These are phyloP conservation scores for Blastomyces silverae DNA, from an alignment of 2,329 filamentous ascomycete genomes.

Conservation along the genomic window DNA sequence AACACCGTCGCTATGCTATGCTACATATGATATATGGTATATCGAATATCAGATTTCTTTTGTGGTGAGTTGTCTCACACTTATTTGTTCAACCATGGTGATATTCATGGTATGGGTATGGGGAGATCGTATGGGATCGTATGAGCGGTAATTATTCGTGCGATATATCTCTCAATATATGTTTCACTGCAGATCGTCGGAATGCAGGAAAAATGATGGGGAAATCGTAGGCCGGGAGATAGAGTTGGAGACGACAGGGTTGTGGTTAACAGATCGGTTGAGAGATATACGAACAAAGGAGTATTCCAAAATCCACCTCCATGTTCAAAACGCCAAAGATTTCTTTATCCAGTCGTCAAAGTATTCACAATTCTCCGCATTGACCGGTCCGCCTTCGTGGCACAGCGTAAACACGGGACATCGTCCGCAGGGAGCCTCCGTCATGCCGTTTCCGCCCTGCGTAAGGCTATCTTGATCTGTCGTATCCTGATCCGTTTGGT, in stretches of 20 bases:
- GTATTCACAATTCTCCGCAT: constrained; percentile 83
- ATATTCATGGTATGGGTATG: neutral
- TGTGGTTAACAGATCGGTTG: neutral
- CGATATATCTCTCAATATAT: neutral
- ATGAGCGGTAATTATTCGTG: neutral
- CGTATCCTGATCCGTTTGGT: constrained; percentile 29
- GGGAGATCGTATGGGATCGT: neutral
- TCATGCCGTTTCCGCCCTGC: constrained; percentile 63
- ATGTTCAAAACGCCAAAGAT: constrained; percentile 32
- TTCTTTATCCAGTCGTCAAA: constrained; percentile 72
- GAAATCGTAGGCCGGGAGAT: neutral
- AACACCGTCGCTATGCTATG: constrained; percentile 22
- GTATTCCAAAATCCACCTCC: neutral
- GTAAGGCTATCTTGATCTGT: constrained; percentile 34
- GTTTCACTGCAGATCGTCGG: neutral
- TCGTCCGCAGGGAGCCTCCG: constrained; percentile 80
- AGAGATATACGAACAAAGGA: neutral
- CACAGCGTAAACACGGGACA: constrained; percentile 94
- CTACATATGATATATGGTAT: constrained; percentile 13
- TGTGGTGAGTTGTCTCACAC: neutral
- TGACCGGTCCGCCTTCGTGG: constrained; percentile 83
- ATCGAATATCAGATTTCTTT: constrained; percentile 1
- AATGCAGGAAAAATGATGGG: neutral
- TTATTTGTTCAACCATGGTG: neutral
- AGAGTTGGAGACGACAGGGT: neutral